Base-by-base conservation (phyloP, 129 eudicot species). In the Glebionis coronaria region DNA sequence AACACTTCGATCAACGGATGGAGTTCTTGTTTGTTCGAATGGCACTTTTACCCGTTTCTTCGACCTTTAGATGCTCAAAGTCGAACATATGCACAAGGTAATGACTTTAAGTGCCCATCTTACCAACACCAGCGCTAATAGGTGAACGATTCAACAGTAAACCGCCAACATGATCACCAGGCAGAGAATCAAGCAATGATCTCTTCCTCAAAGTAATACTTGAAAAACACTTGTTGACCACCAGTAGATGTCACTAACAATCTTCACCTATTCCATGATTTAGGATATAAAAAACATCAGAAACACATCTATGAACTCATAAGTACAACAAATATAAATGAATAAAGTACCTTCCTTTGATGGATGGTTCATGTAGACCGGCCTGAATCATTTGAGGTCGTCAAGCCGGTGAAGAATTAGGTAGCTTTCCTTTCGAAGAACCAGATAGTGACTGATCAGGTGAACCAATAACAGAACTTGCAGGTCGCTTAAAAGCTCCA, bases 1-100 rank as follows among this genome's bases (percentile, higher is more conserved):
- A 76, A 89, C 96, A 93, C 89, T 83, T 19, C 81, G 76, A 66
- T 83, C 96, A 68, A 68, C 77, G 85, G 84, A 54, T 54, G 97
- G 86, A 44, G 97, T 90, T 73, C 97, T 81, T 16, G 95, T 83
- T 14, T 95, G 87, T 78, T 90, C 86, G 93, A 62, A 81, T 78
- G 31, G 66, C 70, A 85, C 14, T 82, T 76, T 82, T 86, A 23
- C 74, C 75, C 88, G 91, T 86, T 62, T 82, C 97, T 67, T 84
- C 97, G 16, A 84, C 71, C 75, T 80, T 90, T 45, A 78, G 92
- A 56, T 80, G 94, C 67, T 86, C 94, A 76, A 76, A 65, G 58
- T 86, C 95, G 60, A 75, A 82, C 56, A 79, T 63, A 80, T 47
- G 78, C 44, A 78, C 9, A 42, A 65, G 70, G 40, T 81, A 73